phyloP scores from a whole-genome alignment of 139 green algal genomes.

The Chlamydomonas incerta region DNA sequence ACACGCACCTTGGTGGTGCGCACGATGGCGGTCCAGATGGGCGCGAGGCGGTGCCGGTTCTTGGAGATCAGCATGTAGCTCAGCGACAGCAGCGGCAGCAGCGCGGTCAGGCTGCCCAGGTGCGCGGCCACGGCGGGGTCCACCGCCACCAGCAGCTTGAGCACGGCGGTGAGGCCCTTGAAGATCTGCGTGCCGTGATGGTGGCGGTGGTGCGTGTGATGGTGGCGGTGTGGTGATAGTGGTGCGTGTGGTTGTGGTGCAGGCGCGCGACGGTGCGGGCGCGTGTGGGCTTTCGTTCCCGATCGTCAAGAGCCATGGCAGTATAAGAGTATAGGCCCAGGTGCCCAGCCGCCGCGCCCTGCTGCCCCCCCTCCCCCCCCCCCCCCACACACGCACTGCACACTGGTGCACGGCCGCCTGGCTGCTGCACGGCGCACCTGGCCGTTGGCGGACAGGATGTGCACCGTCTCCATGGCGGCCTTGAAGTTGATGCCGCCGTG shows the following conservation, averaged over 20 bases:
- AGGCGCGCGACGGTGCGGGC: no score
- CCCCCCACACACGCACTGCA: neutral
- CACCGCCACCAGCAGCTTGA: conserved; percentile 40
- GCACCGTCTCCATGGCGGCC: conserved; percentile 37
- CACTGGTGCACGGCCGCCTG: no score
- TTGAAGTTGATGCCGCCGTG: conserved; percentile 37
- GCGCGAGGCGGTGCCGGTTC: neutral
- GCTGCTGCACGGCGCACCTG: no score
- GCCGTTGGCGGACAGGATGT: conserved; percentile 40
- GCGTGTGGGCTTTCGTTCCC: no score
- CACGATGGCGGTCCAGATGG: neutral
- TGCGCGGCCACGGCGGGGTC: conserved; percentile 3
- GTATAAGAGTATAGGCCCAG: no score
- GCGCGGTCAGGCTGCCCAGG: neutral
- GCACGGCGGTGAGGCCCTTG: conserved; percentile 39
- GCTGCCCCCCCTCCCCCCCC: neutral
- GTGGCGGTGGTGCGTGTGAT: no score
- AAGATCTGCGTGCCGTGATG: conserved; percentile 11
- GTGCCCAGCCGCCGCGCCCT: neutral
- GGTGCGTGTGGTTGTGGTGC: no score
- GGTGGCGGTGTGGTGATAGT: no score
- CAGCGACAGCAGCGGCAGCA: conserved; percentile 31
- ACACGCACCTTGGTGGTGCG: neutral
- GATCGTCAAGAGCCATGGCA: no score
- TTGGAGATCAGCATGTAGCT: conserved; percentile 24